Base-by-base conservation (phyloP, 139 green algal genomes). In the Gonium pectorale region DNA sequence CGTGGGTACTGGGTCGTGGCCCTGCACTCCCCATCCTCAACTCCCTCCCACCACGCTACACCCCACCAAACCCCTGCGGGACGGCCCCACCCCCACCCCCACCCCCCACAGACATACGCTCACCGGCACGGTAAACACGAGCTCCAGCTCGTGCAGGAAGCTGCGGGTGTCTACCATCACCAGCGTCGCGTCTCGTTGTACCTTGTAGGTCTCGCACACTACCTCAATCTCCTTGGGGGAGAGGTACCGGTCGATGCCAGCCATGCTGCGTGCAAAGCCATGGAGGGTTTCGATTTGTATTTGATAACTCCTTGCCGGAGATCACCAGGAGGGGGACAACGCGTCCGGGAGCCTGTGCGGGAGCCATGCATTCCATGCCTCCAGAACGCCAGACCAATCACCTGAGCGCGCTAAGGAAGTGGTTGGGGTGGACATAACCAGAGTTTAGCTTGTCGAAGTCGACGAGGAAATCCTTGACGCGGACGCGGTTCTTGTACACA, bases 401-500 rank as follows among this genome's bases (percentile, higher is more conserved):
- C 77, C 77, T 83, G n/a, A 96, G 67, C 1, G 86, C 90, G 5
- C 78, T 87, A 0, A 93, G 80, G 80, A 96, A 96, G 51, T 94
- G 90, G 77, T 94, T 95, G 22, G 91, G 82, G n/a, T 90, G 85
- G 1, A 95, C 90, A 19, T 91, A 90, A 5, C 93, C 93, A 21
- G 82, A 89, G 38, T 91, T 85, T 68, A 96, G 87, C 73, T 90
- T 92, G 86, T 96, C 93, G 70, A 96, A 96, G 86, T 96, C 93
- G 26, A 90, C 66, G 51, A 94, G 87, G 83, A 94, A 94, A 21
- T 95, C 92, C 79, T 92, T 89, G 21, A 94, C 72, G 44, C 93
- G 90, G 3, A 95, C 88, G 8, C 94, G 86, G 56, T 94, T 89
- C 86, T 95, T 95, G 89, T 88, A 95, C 0, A 96, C 88, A 11